phyloP scores from a whole-genome alignment of 192 early-diverging fungal genomes.

The Phlyctochytrium arcticum region DNA sequence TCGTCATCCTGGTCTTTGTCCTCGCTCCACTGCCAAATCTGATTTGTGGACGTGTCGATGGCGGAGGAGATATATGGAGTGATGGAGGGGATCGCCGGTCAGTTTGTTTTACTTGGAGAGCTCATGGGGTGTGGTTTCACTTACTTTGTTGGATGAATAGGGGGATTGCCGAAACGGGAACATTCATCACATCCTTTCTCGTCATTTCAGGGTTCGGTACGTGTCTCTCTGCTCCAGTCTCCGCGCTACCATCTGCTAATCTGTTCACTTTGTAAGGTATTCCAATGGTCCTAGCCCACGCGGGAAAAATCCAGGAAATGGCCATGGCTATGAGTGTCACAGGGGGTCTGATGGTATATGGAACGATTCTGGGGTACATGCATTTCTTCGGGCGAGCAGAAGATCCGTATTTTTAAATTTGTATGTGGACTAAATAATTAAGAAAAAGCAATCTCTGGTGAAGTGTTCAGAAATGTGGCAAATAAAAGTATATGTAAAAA shows the following conservation, averaged over 20 bases:
- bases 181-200: slow-evolving; percentile 87
- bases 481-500: too few species aligned
- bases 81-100: slow-evolving; percentile 12
- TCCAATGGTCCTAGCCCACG: slow-evolving; percentile 23
- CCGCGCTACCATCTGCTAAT: background rate
- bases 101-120: slow-evolving; percentile 32
- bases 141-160: too few species aligned
- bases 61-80: slow-evolving; percentile 39
- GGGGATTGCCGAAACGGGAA: slow-evolving; percentile 53
- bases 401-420: slow-evolving; percentile 2
- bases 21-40: slow-evolving; percentile 91
- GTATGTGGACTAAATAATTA: too few species aligned
- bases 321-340: slow-evolving; percentile 89
- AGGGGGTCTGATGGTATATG: slow-evolving; percentile 91
- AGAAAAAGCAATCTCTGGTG: too few species aligned
- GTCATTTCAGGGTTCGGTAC: slow-evolving; percentile 87
- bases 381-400: slow-evolving; percentile 20
- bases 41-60: slow-evolving; percentile 69
- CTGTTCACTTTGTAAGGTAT: slow-evolving; percentile 4
- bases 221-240: slow-evolving; percentile 9
- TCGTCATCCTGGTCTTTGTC: slow-evolving; percentile 89
- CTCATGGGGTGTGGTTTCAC: background rate
- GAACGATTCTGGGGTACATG: slow-evolving; percentile 68
- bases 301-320: slow-evolving; percentile 62
- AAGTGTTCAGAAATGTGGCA: too few species aligned